Percentiles rank a stretch among this genome's conserved stretches.
These are phyloP conservation scores for Rheum nobile DNA, from an alignment of 148 eudicot genomes.

Conservation along the genomic window DNA sequence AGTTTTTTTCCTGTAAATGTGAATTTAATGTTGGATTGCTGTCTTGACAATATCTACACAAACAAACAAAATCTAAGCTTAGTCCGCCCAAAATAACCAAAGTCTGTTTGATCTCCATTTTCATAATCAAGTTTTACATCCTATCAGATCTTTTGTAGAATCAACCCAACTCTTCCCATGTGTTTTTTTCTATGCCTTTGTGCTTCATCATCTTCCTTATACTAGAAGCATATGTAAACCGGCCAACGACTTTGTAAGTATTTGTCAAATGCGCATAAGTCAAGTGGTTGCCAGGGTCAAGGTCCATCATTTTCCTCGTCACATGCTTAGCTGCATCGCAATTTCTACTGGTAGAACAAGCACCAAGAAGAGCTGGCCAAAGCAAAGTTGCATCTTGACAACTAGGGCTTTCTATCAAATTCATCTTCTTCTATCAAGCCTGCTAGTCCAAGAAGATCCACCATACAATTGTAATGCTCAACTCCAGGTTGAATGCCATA, in stretches of 20 bases:
- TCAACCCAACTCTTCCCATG: slow-evolving; percentile 83
- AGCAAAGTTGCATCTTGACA: slow-evolving; percentile 36
- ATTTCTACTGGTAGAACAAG: slow-evolving; percentile 53
- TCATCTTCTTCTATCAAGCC: slow-evolving; percentile 77
- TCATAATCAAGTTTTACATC: no score
- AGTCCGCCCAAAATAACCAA: no score
- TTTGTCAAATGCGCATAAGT: slow-evolving; percentile 75
- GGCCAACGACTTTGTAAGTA: slow-evolving; percentile 52
- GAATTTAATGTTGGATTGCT: no score
- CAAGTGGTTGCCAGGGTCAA: slow-evolving; percentile 56
- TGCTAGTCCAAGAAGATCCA: slow-evolving; percentile 76
- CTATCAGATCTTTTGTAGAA: no score
- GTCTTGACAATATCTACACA: no score
- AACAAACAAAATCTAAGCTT: no score
- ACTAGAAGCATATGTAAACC: slow-evolving; percentile 54
- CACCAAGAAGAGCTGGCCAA: slow-evolving; percentile 74
- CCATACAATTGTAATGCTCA: slow-evolving; percentile 75
- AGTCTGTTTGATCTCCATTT: no score
- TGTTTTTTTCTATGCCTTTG: slow-evolving; percentile 51
- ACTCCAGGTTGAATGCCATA: slow-evolving; percentile 47
- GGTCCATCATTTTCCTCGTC: slow-evolving; percentile 58
- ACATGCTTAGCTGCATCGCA: slow-evolving; percentile 59
- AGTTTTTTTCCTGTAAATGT: no score
- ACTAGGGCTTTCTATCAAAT: slow-evolving; percentile 39
- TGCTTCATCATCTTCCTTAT: slow-evolving; percentile 49